phyloP scores from a whole-genome alignment of 2,329 filamentous ascomycete species.

The Cercospora brassicicola region DNA sequence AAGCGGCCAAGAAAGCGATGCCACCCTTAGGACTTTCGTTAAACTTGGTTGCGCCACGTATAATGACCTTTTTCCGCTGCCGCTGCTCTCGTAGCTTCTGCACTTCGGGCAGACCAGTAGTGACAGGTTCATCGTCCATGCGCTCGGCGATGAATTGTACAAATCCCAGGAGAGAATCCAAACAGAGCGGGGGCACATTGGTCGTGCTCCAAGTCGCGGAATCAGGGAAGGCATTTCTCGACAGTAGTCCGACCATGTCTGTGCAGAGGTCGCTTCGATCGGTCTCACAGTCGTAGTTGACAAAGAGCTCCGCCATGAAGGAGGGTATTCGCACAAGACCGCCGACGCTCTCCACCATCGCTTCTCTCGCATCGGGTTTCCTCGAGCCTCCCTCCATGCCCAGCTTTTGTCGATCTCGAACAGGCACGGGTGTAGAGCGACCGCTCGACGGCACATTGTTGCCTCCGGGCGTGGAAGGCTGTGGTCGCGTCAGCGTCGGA shows the following conservation, averaged over 20 bases:
- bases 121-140: conserved; percentile 66
- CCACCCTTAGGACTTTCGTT: conserved; percentile 92
- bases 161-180: conserved; percentile 87
- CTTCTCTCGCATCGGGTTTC: conserved; percentile 92
- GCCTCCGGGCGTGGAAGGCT: conserved; percentile 48
- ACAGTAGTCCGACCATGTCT: conserved; percentile 89
- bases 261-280: conserved; percentile 90
- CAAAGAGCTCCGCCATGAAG: conserved; percentile 91
- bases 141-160: conserved; percentile 90
- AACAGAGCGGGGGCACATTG: conserved; percentile 89
- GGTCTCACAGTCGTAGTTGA: conserved; percentile 97
- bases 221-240: conserved; percentile 92
- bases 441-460: conserved; percentile 66
- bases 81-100: conserved; percentile 68
- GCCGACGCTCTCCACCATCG: conserved; percentile 96
- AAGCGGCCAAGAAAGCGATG: conserved; percentile 77
- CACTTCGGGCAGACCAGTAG: conserved; percentile 66
- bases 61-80: conserved; percentile 80
- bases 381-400: conserved; percentile 88
- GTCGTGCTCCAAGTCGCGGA: conserved; percentile 99
- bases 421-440: conserved; percentile 81
- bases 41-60: conserved; percentile 84
- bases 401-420: conserved; percentile 88
- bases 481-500: conserved; percentile 79
- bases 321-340: conserved; percentile 88